phyloP scores from a whole-genome alignment of 192 early-diverging fungal genomes.

The Oehlia diaphana region DNA sequence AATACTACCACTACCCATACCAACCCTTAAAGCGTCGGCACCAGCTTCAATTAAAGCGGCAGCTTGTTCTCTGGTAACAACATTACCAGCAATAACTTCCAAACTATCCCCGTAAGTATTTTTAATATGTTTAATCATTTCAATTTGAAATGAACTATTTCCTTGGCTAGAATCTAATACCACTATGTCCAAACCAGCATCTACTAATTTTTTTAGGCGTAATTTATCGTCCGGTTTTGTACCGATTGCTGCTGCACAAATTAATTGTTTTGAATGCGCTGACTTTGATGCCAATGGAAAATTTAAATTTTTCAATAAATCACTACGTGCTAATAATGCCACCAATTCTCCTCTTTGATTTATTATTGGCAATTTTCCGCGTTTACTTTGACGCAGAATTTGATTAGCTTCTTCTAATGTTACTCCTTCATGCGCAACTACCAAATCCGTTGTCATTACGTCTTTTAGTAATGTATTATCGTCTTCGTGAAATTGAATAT shows the following conservation, averaged over 20 bases:
- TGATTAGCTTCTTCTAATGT: conserved; percentile 88
- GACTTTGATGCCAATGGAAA: conserved; percentile 91
- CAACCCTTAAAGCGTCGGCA: conserved; percentile 92
- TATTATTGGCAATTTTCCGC: conserved; percentile 97
- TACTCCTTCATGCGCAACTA: conserved; percentile 83
- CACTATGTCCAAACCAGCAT: conserved; percentile 95
- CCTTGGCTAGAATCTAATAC: conserved; percentile 97
- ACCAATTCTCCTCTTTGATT: conserved; percentile 80
- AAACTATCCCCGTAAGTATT: conserved; percentile 67
- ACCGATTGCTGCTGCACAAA: conserved; percentile 90
- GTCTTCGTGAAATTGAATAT: conserved; percentile 91
- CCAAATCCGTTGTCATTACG: conserved; percentile 91
- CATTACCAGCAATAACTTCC: conserved; percentile 96
- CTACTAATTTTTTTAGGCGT: conserved; percentile 80
- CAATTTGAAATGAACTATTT: conserved; percentile 91
- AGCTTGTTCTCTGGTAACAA: conserved; percentile 95
- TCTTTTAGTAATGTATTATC: conserved; percentile 59
- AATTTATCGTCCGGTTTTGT: conserved; percentile 88
- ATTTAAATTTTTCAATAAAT: conserved; percentile 96
- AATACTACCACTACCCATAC: conserved; percentile 97
- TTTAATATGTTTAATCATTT: conserved; percentile 96
- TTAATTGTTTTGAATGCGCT: conserved; percentile 81
- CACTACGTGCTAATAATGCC: conserved; percentile 89
- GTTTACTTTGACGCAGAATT: conserved; percentile 85
- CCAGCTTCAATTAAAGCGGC: conserved; percentile 88